phyloP scores from a whole-genome alignment of 352 stramenopile genomes.

The Globisporangium cystogenes region DNA sequence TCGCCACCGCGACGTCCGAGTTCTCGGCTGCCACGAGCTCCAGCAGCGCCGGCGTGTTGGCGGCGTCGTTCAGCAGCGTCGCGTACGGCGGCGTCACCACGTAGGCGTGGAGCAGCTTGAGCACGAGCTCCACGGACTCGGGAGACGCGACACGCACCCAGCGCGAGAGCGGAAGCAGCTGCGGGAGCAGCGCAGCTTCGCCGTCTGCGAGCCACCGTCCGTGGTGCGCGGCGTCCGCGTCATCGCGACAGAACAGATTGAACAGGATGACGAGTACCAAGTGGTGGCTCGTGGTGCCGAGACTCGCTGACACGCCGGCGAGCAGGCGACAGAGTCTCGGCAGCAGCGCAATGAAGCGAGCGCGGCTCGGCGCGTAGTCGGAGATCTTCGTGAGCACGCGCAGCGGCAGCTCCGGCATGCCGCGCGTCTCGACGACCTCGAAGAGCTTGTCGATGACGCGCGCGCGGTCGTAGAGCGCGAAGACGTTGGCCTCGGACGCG shows the following conservation, averaged over 20 bases:
- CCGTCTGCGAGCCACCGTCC: slow-evolving; percentile 15
- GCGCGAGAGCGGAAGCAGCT: slow-evolving; percentile 46
- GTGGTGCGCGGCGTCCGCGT: slow-evolving; percentile 1
- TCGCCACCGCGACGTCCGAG: slow-evolving; percentile 33
- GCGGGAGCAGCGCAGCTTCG: slow-evolving; percentile 30
- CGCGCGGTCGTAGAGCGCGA: slow-evolving; percentile 39
- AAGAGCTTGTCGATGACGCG: slow-evolving; percentile 46
- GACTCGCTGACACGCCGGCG: background rate
- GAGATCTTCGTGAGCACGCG: slow-evolving; percentile 47
- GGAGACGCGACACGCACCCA: slow-evolving; percentile 37
- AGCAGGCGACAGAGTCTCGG: slow-evolving; percentile 19
- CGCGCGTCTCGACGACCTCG: slow-evolving; percentile 24
- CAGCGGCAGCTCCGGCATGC: slow-evolving; percentile 34
- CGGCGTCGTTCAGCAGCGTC: slow-evolving; percentile 44
- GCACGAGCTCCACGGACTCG: slow-evolving; percentile 28
- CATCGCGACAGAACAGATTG: slow-evolving; percentile 47
- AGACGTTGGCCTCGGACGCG: slow-evolving; percentile 31
- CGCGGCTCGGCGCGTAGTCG: slow-evolving; percentile 21
- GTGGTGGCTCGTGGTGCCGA: slow-evolving; percentile 15
- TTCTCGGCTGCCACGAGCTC: slow-evolving; percentile 24
- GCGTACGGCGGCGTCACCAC: slow-evolving; percentile 21
- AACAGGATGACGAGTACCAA: slow-evolving; percentile 47
- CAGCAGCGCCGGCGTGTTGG: slow-evolving; percentile 46
- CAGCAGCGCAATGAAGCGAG: slow-evolving; percentile 32
- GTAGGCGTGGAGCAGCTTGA: slow-evolving; percentile 53